Percentiles rank a stretch among this genome's conserved stretches.
Evolutionary conservation across 768 basidiomycete genomes (phyloP).

Genomic region (Mycena leptocephala): DNA sequence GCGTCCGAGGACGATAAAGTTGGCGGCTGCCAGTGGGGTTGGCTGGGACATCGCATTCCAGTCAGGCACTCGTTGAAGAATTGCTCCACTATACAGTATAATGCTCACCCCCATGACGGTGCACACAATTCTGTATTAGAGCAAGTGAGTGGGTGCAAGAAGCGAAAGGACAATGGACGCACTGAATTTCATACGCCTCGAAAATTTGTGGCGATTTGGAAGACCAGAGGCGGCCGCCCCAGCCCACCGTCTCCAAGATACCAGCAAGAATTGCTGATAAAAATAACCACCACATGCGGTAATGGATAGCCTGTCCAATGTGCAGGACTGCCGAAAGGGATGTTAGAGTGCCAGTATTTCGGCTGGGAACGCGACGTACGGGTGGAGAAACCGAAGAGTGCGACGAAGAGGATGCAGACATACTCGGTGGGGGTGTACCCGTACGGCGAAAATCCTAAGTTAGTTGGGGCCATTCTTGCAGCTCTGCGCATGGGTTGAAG

Average conservation of each 20-base stretch:
- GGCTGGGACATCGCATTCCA: conserved; percentile 1
- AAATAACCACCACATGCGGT: too few species aligned
- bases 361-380: background rate
- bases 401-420: conserved; percentile 6
- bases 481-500: too few species aligned
- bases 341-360: too few species aligned
- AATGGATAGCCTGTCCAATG: too few species aligned
- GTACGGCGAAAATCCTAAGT: conserved; percentile 3
- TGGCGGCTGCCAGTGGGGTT: conserved; percentile 42
- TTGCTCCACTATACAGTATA: background rate
- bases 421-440: conserved; percentile 10
- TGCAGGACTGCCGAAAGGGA: too few species aligned
- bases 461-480: background rate
- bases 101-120: background rate
- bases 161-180: conserved; percentile 30
- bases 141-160: background rate
- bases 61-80: background rate
- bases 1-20: conserved; percentile 68
- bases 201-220: conserved; percentile 13
- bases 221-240: too few species aligned
- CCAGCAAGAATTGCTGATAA: too few species aligned
- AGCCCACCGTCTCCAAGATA: too few species aligned
- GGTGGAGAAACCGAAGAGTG: background rate
- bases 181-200: conserved; percentile 62
- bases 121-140: background rate